Evolutionary conservation across 2,329 filamentous ascomycete species (phyloP).

Genomic region (Fusarium paranaense): DNA sequence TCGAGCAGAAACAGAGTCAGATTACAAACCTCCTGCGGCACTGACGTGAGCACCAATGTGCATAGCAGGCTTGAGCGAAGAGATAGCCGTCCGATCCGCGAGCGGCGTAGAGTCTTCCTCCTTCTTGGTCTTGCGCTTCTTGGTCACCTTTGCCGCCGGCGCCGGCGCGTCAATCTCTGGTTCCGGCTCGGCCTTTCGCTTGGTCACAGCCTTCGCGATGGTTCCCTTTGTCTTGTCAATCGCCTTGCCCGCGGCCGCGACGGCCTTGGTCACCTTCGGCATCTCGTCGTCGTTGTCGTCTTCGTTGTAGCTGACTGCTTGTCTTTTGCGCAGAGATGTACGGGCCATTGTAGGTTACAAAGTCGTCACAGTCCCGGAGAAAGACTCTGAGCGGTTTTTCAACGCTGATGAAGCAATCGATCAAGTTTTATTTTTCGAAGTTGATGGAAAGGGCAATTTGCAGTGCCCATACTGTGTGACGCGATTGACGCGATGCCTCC

Average conservation of each 20-base stretch:
- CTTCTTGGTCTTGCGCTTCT: constrained; percentile 59
- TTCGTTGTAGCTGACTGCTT: constrained; percentile 49
- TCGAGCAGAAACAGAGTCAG: not conserved
- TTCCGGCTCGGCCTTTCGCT: constrained; percentile 49
- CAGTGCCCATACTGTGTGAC: constrained; percentile 15
- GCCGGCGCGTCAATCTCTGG: constrained; percentile 28
- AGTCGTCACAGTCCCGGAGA: not conserved
- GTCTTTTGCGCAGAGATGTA: constrained; percentile 49
- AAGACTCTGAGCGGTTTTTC: not conserved
- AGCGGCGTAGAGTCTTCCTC: constrained; percentile 68
- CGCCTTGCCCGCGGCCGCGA: constrained; percentile 39
- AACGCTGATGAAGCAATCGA: not conserved
- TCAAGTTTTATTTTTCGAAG: not conserved
- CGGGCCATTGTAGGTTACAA: constrained; percentile 47
- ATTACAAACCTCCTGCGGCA: constrained; percentile 78
- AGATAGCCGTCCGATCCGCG: constrained; percentile 72
- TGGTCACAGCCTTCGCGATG: constrained; percentile 41
- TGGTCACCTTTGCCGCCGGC: constrained; percentile 45
- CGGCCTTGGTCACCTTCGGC: constrained; percentile 27
- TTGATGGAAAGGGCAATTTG: not conserved
- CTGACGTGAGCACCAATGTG: constrained; percentile 94
- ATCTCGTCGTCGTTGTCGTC: constrained; percentile 35
- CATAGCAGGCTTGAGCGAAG: constrained; percentile 75
- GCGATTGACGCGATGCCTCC: constrained; percentile 38
- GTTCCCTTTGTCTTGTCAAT: constrained; percentile 44